Conservation (phyloP, 495 filamentous ascomycete species). For the Glutinoglossum americanum region DNA sequence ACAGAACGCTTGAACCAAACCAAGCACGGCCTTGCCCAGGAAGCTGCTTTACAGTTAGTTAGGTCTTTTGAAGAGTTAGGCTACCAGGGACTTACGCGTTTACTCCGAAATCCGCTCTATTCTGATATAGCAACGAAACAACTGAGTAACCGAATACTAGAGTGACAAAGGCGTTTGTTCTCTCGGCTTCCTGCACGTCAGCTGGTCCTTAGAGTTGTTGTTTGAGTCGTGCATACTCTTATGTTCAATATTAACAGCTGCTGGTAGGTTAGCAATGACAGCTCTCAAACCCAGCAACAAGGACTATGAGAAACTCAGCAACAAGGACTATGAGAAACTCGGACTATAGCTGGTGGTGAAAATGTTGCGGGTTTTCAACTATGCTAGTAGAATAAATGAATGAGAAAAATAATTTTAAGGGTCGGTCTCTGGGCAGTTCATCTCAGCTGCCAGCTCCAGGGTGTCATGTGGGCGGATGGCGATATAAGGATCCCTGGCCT, state of each 20-base stretch:
- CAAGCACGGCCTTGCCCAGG: constrained; percentile 34
- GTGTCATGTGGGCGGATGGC: no score
- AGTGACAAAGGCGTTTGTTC: constrained; percentile 36
- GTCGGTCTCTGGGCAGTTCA: no score
- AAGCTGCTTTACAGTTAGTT: constrained; percentile 12
- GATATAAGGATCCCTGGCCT: no score
- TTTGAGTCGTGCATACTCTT: constrained; percentile 11
- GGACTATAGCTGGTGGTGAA: no score
- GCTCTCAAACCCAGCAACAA: no score
- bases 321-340: no score
- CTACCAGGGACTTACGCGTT: constrained; percentile 18
- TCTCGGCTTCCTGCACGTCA: constrained; percentile 16
- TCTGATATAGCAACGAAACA: constrained; percentile 34
- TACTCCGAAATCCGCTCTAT: constrained; percentile 21
- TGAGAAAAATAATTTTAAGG: no score
- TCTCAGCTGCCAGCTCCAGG: no score
- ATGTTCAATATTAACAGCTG: constrained; percentile 37
- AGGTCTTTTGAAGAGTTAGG: neutral
- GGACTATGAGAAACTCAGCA: no score
- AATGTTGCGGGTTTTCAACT: no score
- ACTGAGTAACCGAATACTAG: constrained; percentile 39
- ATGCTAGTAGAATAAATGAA: no score
- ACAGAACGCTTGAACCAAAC: constrained; percentile 32
- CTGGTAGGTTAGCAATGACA: neutral
- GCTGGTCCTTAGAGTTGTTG: neutral